Evolutionary conservation across 2,329 filamentous ascomycete species (phyloP), one percentile per base, ranked within the genome.

Genomic region (Plectosphaerella plurivora): DNA sequence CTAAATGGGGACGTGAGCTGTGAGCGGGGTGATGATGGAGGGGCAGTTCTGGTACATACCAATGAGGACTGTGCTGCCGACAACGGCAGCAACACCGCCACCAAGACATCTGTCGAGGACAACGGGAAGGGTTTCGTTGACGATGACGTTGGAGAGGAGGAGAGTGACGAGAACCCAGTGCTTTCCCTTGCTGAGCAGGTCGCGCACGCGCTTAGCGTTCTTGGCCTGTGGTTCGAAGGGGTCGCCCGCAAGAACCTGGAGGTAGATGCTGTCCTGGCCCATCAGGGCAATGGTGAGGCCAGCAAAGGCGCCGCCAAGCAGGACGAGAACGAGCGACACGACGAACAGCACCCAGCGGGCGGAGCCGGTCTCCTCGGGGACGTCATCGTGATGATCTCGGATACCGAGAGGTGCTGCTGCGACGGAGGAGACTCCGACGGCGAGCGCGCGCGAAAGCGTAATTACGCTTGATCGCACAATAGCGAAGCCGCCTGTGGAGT

Each of bases 131-230:
- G 93, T 95, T 73, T 97, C 94, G 69, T 99, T 97, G 59, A 95
- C 96, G 63, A 99, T 95, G 65, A 99, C 94, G 68, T 99, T 99
- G 68, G 91, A 91, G 52, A 99, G 77, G 8, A 99, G 81, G 24
- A 99, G 75, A 3, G 94, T 97, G 51, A 99, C 94, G 53, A 99
- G 77, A 18, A 99, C 93, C 94, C 94, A 99, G 71, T 99, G 94
- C 69, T 99, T 99, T 62, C 94, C 94, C 62, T 83, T 88, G 58
- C 90, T 84, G 52, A 99, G 73, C 25, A 99, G 76, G 44, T 84
- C 79, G 60, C 94, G 79, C 11, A 99, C 94, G 58, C 84, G 87
- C 52, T 81, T 82, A 1, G 94, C 94, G 65, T 97, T 91, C 65
- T 85, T 90, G 64, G 86, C 87, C 72, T 97, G 93, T n/a, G 85